A percentile compares a stretch with the other conserved stretches of the same genome.
These are phyloP conservation scores for Patellifolia procumbens DNA, from an alignment of 179 eudicot species.

Conservation along the genomic window DNA sequence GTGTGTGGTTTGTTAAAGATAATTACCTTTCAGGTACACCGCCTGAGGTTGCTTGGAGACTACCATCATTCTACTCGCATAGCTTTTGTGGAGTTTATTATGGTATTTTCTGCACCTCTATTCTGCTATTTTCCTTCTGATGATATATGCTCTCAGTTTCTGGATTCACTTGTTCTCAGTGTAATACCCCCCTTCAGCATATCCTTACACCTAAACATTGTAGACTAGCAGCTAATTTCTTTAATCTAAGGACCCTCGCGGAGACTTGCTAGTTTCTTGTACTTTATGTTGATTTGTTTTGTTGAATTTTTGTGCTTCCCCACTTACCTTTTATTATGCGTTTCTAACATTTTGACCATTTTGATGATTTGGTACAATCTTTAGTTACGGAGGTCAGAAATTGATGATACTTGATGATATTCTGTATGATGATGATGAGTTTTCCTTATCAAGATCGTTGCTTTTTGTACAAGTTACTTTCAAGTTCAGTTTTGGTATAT, in stretches of 20 bases:
- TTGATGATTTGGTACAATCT: not conserved
- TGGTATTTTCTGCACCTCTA: slow-evolving; percentile 47
- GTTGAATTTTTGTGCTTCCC: not conserved
- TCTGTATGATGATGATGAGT: too few relatives aligned
- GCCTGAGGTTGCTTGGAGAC: slow-evolving; percentile 97
- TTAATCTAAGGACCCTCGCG: not conserved
- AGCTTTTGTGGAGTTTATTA: slow-evolving; percentile 90
- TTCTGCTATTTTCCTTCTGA: not conserved
- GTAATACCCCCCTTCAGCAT: not conserved
- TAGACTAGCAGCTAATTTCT: not conserved
- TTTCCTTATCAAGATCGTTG: too few relatives aligned
- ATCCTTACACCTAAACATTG: not conserved
- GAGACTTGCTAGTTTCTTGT: not conserved
- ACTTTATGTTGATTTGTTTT: not conserved
- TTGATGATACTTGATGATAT: not conserved
- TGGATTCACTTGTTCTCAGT: not conserved
- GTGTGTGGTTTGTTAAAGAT: slow-evolving; percentile 11
- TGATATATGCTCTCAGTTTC: not conserved
- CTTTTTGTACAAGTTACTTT: not conserved
- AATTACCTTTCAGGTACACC: slow-evolving; percentile 55
- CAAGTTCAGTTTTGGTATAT: too few relatives aligned
- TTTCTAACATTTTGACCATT: not conserved
- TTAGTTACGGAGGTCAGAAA: not conserved
- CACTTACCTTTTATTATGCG: not conserved
- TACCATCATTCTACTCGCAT: slow-evolving; percentile 95